Percentiles rank a stretch among this genome's conserved stretches.
These are phyloP conservation scores for Ceratopteris richardii DNA, from an alignment of 75 land plant species.

Conservation along the genomic window DNA sequence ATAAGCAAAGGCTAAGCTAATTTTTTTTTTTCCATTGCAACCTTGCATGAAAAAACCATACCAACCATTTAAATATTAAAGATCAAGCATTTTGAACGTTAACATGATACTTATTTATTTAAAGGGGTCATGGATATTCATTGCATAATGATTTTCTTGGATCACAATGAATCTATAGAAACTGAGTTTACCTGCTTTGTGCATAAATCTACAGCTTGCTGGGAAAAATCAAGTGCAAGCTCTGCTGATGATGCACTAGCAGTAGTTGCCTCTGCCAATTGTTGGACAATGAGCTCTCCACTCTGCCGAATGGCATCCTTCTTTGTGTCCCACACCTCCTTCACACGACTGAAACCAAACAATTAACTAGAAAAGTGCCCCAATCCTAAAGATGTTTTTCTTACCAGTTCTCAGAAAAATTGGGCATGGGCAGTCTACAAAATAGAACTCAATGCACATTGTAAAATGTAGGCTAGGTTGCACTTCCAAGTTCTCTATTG, in stretches of 20 bases:
- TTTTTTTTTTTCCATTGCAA: too few species aligned
- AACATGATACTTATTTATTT: too few species aligned
- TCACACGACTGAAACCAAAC: constrained; percentile 57
- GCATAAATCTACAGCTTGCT: constrained; percentile 53
- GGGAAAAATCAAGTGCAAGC: constrained; percentile 46
- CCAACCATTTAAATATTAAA: too few species aligned
- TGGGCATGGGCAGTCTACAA: too few species aligned
- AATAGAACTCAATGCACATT: too few species aligned
- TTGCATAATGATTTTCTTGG: background rate
- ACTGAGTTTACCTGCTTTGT: constrained; percentile 50
- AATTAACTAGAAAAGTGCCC: constrained; percentile 5
- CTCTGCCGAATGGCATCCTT: constrained; percentile 53
- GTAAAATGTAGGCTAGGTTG: too few species aligned
- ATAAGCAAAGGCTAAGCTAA: too few species aligned
- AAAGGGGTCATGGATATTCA: too few species aligned
- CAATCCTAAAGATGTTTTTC: background rate
- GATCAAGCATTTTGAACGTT: too few species aligned
- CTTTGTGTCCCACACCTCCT: constrained; percentile 88
- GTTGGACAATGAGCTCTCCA: constrained; percentile 76
- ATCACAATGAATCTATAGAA: background rate
- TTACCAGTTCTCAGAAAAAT: too few species aligned
- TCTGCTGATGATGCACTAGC: constrained; percentile 40
- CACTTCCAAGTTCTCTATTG: too few species aligned
- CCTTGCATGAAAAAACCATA: too few species aligned
- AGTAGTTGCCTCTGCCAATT: constrained; percentile 81